Base-by-base conservation (phyloP, 306 rosid species). In the Vigna mungo region DNA sequence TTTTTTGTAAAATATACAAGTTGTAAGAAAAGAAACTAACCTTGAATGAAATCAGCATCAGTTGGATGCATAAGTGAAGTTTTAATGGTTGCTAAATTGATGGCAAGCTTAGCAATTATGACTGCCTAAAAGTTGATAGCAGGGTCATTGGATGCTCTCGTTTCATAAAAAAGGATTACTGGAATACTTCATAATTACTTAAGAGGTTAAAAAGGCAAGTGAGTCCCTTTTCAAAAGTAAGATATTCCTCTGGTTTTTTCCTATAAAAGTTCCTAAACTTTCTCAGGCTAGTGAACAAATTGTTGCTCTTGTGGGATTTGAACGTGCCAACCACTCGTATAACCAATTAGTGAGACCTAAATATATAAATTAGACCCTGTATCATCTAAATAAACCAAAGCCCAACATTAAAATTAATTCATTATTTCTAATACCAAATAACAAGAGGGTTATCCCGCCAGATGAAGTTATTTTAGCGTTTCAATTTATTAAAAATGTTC, bases 341-440 rank as follows among this genome's bases (percentile, higher is more conserved):
- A 72, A 72, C 25, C 55, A 39, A 41, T 71, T 56, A 39, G n/a
- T 8, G 43, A 65, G 18, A 41, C 80, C 59, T 75, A 63, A 48
- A 34, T 49, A 56, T 73, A 44, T 56, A 73, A 73, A 58, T 16
- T 58, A 21, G 11, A 9, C 30, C 16, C 10, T 23, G 1, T 21
- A 51, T 51, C 72, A 36, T 65, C 27, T 37, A 9, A 73, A 39
- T 52, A 51, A 30, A 53, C 21, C 10, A 32, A 74, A 43, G 16
- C 4, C 41, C 25, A 32, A 14, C 21, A 61, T 37, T 14, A 75
- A 75, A 59, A 58, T 59, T 27, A 25, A 46, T 72, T 58, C 9
- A 48, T n/a, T 48, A 62, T n/a, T 76, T 21, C 44, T 20, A 55
- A 34, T 39, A 8, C 44, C 44, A 39, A 20, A 8, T 1, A 18